Evolutionary conservation across 495 filamentous ascomycete genomes (phyloP), one percentile per base, ranked within the genome.

Genomic region (Parathielavia hyrcaniae): DNA sequence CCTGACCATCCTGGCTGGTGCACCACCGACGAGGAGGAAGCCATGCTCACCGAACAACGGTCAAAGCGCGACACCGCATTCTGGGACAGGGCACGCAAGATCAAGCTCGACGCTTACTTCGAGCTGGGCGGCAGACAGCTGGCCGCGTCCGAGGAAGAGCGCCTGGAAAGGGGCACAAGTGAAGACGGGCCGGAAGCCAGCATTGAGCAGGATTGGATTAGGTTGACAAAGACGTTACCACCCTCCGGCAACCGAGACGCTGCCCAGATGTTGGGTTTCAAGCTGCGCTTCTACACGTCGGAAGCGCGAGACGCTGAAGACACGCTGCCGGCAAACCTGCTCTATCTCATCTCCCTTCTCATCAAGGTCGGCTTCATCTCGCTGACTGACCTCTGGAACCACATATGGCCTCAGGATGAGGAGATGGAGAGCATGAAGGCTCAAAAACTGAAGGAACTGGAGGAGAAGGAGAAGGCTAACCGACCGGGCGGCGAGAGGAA

Each of bases 351-450:
- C 1, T 90, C 95, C 0, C 75, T 97, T 26, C 81, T 99, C 40
- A 96, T 99, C 72, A 97, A 97, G 71, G 86, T 95, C 49, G 95
- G 95, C 22, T 97, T 99, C 69, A 90, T 99, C 58, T 96, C 91
- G n/a, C 77, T 99, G 4, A 81, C 83, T 40, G 93, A 97, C 64
- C 75, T 99, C 20, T 97, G 96, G 69, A 85, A 91, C 38, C 95
- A 97, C 66, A 84, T 97, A 5, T 91, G 89, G 80, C 88, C 95
- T 20, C 75, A 78, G 0, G 92, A 97, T 61, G 84, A 88, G 19
- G 78, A 81, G 4, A 97, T 97, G 92, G 78, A 86, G 45, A 75
- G 66, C 0, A 69, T 93, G 30, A 81, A 80, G 60, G 77, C 80
- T 23, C 77, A 83, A 58, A 84, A 85, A 60, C 75, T 83, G 69